These are phyloP conservation scores for Fusarium sp. DNA, from an alignment of 2,329 filamentous ascomycete species.

Conservation along the genomic window DNA sequence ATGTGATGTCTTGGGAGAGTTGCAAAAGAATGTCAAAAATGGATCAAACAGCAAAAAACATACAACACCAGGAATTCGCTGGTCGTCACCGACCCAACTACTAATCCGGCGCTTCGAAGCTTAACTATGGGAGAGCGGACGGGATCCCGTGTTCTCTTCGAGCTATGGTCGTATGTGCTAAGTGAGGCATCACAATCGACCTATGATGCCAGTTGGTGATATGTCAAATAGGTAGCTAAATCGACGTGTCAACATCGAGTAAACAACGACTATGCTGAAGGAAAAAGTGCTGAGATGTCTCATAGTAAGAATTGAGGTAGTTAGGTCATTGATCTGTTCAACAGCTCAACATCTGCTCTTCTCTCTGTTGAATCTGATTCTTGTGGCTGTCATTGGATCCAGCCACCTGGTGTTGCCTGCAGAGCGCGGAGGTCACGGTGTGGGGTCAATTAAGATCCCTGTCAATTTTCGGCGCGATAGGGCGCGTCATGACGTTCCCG, in stretches of 20 bases:
- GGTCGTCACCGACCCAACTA: neutral
- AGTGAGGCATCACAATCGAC: neutral
- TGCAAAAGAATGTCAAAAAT: too few relatives aligned
- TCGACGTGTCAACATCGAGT: too few relatives aligned
- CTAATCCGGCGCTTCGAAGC: neutral
- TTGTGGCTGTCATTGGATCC: neutral
- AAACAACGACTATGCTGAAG: too few relatives aligned
- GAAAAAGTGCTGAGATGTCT: neutral
- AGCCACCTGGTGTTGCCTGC: neutral
- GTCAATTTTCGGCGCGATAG: constrained; percentile 40
- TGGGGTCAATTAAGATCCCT: constrained; percentile 50
- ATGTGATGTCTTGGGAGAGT: neutral
- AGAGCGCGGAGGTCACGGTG: constrained; percentile 18
- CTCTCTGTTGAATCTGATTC: too few relatives aligned
- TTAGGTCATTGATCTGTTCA: neutral
- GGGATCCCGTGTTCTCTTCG: neutral
- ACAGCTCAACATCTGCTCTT: neutral
- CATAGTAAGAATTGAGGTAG: neutral
- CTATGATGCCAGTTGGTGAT: neutral
- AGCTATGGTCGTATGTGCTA: neutral
- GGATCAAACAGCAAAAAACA: neutral
- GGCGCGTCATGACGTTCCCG: constrained; percentile 47
- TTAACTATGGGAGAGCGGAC: neutral
- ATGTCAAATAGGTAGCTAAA: neutral
- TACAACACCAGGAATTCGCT: neutral